A percentile compares a stretch with the other conserved stretches of the same genome.
Conservation (phyloP, 2,329 filamentous ascomycete genomes). For the Leptographium flavum region DNA sequence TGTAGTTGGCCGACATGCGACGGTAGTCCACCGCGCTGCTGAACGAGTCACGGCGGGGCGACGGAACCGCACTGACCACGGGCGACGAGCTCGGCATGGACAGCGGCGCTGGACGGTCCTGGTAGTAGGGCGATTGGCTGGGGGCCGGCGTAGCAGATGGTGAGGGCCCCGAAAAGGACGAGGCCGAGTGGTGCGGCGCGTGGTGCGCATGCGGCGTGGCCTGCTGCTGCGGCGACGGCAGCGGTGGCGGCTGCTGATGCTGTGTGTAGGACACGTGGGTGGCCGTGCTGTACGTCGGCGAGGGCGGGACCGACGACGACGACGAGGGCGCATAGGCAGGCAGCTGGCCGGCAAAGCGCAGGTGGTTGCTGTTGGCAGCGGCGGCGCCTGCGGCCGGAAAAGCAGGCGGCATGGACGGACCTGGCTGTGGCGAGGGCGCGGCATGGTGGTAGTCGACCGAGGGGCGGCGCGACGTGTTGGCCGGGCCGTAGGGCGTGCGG, state of each 20-base stretch:
- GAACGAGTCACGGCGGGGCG: constrained; percentile 8
- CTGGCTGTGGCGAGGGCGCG: constrained; percentile 7
- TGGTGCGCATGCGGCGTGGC: constrained; percentile 1
- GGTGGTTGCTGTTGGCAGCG: constrained; percentile 2
- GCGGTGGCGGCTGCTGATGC: constrained; percentile 13
- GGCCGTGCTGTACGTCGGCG: constrained; percentile 16
- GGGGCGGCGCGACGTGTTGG: constrained; percentile 17
- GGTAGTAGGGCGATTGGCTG: constrained; percentile 9
- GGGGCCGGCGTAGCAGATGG: constrained; percentile 2
- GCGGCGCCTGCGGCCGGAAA: constrained; percentile 14
- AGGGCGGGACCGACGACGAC: constrained; percentile 18
- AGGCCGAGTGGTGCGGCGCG: constrained; percentile 3
- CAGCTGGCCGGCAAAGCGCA: constrained; percentile 4
- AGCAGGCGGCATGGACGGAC: constrained; percentile 15
- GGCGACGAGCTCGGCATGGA: constrained; percentile 5
- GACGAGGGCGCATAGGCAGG: constrained; percentile 13
- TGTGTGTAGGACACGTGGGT: constrained; percentile 3
- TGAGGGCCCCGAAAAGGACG: constrained; percentile 7
- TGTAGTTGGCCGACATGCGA: constrained; percentile 7
- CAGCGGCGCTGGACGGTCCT: constrained; percentile 14
- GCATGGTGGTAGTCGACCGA: constrained; percentile 18
- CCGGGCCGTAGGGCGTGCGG: constrained; percentile 16
- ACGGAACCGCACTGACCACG: neutral
- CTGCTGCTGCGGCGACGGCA: neutral
- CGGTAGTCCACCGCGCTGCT: constrained; percentile 5